Conservation (phyloP, 768 basidiomycete species). For the Lactifluus echinatus region DNA sequence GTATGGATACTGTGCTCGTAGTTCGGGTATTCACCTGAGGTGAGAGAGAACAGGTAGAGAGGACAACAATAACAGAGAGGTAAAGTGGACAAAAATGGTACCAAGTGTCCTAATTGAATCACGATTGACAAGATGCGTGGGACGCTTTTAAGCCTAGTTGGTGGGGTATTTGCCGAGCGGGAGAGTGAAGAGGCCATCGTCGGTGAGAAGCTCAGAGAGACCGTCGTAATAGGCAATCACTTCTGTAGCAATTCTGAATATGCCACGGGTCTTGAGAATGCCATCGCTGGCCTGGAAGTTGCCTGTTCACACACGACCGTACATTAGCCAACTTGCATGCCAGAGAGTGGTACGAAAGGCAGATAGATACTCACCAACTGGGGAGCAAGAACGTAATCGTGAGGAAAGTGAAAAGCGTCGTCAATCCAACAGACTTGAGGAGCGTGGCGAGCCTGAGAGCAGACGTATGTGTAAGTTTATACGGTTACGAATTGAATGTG, state of each 20-base stretch:
- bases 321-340: neutral
- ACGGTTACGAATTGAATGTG: neutral
- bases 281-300: conserved; percentile 10
- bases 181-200: conserved; percentile 32
- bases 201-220: conserved; percentile 34
- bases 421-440: conserved; percentile 41
- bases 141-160: neutral
- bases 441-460: conserved; percentile 39
- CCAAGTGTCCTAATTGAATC: too few species aligned
- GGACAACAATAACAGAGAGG: too few species aligned
- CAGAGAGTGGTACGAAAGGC: neutral
- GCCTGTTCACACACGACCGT: conserved; percentile 11
- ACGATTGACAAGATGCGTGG: too few species aligned
- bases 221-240: conserved; percentile 40
- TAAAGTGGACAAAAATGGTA: too few species aligned
- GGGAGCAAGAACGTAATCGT: conserved; percentile 44
- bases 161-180: conserved; percentile 29
- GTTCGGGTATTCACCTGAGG: too few species aligned
- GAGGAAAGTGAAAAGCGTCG: conserved; percentile 45
- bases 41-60: too few species aligned
- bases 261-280: conserved; percentile 36
- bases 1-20: too few species aligned
- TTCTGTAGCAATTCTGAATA: conserved; percentile 39
- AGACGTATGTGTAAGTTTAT: neutral
- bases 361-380: conserved; percentile 30